Percentiles rank a stretch among this genome's conserved stretches.
These are phyloP conservation scores for Comarum palustre DNA, from an alignment of 306 rosid genomes.

Conservation along the genomic window DNA sequence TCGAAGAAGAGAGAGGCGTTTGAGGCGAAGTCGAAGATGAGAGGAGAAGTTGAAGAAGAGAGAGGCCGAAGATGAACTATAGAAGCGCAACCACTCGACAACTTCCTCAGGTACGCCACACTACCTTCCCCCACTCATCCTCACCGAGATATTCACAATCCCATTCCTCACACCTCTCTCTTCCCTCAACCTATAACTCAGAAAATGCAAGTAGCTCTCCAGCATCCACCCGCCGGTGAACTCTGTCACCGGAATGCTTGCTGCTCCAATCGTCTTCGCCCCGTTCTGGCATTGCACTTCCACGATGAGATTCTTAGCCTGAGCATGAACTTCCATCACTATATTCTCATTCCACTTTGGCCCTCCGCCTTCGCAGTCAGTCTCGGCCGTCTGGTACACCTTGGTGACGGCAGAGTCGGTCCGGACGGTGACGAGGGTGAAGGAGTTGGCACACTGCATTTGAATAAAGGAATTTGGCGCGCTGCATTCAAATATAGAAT, in stretches of 20 bases:
- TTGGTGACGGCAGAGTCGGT: slow-evolving; percentile 15
- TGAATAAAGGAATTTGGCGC: too few species aligned
- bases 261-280: slow-evolving; percentile 37
- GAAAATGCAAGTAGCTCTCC: slow-evolving; percentile 49
- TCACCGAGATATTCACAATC: slow-evolving; percentile 58
- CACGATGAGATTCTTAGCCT: slow-evolving; percentile 27
- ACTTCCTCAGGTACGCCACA: not conserved
- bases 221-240: slow-evolving; percentile 44
- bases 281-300: slow-evolving; percentile 51
- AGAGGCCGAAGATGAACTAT: too few species aligned
- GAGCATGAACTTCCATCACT: slow-evolving; percentile 38
- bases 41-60: too few species aligned
- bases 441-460: too few species aligned
- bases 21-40: too few species aligned
- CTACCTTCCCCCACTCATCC: slow-evolving; percentile 26
- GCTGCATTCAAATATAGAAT: too few species aligned
- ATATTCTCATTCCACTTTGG: slow-evolving; percentile 62
- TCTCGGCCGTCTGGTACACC: slow-evolving; percentile 16
- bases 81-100: not conserved
- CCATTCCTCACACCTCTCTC: slow-evolving; percentile 55
- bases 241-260: slow-evolving; percentile 49
- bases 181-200: slow-evolving; percentile 76
- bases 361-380: slow-evolving; percentile 45
- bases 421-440: slow-evolving; percentile 38
- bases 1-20: too few species aligned